Percentiles rank a stretch among this genome's conserved stretches.
Evolutionary conservation across 306 rosid species (phyloP).

Genomic region (Corylus americana): DNA sequence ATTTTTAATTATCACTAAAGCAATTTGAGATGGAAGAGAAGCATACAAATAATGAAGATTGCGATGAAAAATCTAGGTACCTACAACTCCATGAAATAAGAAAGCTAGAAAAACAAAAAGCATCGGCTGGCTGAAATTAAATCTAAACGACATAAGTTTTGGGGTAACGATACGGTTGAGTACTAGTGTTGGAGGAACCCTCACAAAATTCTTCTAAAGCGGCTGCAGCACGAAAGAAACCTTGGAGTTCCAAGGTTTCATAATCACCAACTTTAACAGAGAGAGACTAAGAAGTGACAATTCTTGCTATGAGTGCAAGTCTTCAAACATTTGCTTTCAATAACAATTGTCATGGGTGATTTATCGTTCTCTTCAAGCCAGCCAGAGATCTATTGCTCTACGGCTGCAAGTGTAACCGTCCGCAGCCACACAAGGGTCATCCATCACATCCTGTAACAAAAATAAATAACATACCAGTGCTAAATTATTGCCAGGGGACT

Average conservation of each 20-base stretch:
- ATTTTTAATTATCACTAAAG: background rate
- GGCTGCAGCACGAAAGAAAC: constrained; percentile 66
- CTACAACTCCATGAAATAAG: no score
- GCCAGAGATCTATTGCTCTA: constrained; percentile 71
- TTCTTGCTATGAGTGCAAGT: constrained; percentile 81
- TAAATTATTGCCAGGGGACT: background rate
- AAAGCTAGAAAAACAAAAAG: no score
- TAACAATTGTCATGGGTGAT: constrained; percentile 69
- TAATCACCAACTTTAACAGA: constrained; percentile 70
- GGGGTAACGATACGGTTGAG: constrained; percentile 54
- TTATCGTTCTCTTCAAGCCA: constrained; percentile 68
- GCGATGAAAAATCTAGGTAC: no score
- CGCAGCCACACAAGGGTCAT: constrained; percentile 88
- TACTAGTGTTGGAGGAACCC: constrained; percentile 66
- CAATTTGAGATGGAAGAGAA: no score
- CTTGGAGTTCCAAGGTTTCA: constrained; percentile 63
- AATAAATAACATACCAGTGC: background rate
- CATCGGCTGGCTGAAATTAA: constrained; percentile 28
- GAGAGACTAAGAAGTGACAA: constrained; percentile 63
- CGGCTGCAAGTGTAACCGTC: constrained; percentile 92
- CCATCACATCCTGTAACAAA: constrained; percentile 76
- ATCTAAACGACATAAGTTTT: constrained; percentile 64
- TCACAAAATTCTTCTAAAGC: constrained; percentile 86
- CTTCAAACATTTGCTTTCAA: constrained; percentile 31
- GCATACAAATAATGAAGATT: no score